A percentile compares a stretch with the other conserved stretches of the same genome.
phyloP scores from a whole-genome alignment of 768 basidiomycete genomes.

The Mycena metata region DNA sequence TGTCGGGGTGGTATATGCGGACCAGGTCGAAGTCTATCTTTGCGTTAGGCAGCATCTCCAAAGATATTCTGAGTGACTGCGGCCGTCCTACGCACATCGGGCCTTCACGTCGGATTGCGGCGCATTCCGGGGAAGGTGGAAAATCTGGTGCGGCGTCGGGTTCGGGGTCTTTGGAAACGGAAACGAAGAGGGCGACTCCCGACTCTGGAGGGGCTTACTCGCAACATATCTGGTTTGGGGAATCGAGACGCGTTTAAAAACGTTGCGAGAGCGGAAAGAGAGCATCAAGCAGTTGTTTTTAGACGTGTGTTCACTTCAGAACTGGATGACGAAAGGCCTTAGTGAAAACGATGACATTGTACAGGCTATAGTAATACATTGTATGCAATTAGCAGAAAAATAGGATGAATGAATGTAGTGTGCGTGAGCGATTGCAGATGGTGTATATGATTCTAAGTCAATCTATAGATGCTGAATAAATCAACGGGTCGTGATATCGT shows the following conservation, averaged over 20 bases:
- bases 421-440: neutral
- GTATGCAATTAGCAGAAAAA: conserved; percentile 28
- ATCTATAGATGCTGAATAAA: conserved; percentile 29
- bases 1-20: conserved; percentile 84
- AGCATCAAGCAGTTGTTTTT: conserved; percentile 15
- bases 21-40: conserved; percentile 82
- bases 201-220: neutral
- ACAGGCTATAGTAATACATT: conserved; percentile 24
- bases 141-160: conserved; percentile 74
- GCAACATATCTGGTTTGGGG: conserved; percentile 11
- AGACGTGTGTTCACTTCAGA: neutral
- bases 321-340: too few species aligned
- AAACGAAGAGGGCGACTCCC: conserved; percentile 24
- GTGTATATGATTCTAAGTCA: conserved; percentile 6
- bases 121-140: conserved; percentile 69
- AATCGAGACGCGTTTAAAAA: conserved; percentile 14
- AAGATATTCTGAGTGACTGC: too few species aligned
- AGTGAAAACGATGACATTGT: too few species aligned
- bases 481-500: conserved; percentile 21
- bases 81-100: conserved; percentile 58
- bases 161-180: conserved; percentile 65
- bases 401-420: conserved; percentile 16
- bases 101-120: conserved; percentile 67
- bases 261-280: conserved; percentile 9
- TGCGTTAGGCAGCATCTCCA: too few species aligned